A percentile compares a stretch with the other conserved stretches of the same genome.
phyloP scores from a whole-genome alignment of 2,329 filamentous ascomycete species.

The Scedosporium boydii region DNA sequence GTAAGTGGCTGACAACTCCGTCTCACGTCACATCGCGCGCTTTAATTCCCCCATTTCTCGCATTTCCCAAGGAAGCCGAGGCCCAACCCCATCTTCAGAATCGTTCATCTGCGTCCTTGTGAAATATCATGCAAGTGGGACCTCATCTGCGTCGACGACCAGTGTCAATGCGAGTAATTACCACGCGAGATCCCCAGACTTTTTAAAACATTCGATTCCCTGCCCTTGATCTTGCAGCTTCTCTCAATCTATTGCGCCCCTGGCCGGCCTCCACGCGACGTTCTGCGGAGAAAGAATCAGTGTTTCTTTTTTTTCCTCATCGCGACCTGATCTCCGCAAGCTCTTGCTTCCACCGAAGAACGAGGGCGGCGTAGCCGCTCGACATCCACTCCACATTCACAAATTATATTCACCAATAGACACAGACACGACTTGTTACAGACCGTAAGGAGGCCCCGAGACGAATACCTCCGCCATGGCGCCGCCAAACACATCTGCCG shows the following conservation, averaged over 20 bases:
- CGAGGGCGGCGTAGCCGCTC: too few relatives aligned
- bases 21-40: neutral
- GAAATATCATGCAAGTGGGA: neutral
- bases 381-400: too few relatives aligned
- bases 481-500: neutral
- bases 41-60: neutral
- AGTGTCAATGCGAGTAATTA: neutral
- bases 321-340: too few relatives aligned
- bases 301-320: too few relatives aligned
- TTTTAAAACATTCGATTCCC: neutral
- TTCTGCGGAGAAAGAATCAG: too few relatives aligned
- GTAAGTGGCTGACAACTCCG: neutral
- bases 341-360: too few relatives aligned
- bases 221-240: neutral
- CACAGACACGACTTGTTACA: too few relatives aligned
- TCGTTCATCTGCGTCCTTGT: neutral
- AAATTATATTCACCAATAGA: too few relatives aligned
- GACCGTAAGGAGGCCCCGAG: too few relatives aligned
- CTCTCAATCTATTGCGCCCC: too few relatives aligned
- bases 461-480: too few relatives aligned
- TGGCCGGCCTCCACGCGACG: too few relatives aligned
- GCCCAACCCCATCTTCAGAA: neutral
- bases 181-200: neutral
- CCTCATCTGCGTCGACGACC: neutral
- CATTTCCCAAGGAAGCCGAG: constrained; percentile 1